Evolutionary conservation across 2,329 filamentous ascomycete species (phyloP).

Genomic region (Rutstroemia sp.): DNA sequence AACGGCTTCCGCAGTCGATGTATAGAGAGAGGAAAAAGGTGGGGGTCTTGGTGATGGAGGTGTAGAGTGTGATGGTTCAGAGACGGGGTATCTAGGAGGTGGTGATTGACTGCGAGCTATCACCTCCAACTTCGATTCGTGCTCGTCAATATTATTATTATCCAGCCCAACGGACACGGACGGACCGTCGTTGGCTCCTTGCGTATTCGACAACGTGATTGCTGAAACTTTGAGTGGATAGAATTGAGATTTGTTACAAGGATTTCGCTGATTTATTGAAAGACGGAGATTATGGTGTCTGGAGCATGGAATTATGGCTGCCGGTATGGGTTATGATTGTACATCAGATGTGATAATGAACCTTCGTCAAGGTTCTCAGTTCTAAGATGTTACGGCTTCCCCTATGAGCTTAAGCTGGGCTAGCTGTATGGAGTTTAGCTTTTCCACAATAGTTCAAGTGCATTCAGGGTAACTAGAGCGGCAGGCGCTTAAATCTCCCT

Average conservation of each 20-base stretch:
- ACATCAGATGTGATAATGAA: neutral
- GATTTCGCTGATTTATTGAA: conserved; percentile 4
- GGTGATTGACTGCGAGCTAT: conserved; percentile 39
- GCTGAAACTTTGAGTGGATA: conserved; percentile 15
- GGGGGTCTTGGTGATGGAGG: conserved; percentile 41
- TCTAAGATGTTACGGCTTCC: too few species aligned
- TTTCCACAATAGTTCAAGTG: too few species aligned
- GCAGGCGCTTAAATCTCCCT: too few species aligned
- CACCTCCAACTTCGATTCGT: conserved; percentile 30
- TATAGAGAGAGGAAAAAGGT: conserved; percentile 55
- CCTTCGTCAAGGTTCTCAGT: too few species aligned
- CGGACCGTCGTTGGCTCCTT: conserved; percentile 37
- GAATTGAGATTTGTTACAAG: conserved; percentile 11
- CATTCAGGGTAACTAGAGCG: too few species aligned
- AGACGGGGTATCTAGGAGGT: conserved; percentile 51
- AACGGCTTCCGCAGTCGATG: conserved; percentile 32
- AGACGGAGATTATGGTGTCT: conserved; percentile 5
- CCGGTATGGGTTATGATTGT: neutral
- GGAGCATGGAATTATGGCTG: neutral
- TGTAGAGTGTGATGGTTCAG: conserved; percentile 43
- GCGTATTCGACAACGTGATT: conserved; percentile 43
- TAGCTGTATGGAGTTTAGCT: too few species aligned
- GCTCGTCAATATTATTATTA: conserved; percentile 15
- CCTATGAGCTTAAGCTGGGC: too few species aligned
- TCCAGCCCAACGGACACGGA: conserved; percentile 32